Conservation (phyloP, 2,329 filamentous ascomycete genomes). For the Colletotrichum simmondsii region DNA sequence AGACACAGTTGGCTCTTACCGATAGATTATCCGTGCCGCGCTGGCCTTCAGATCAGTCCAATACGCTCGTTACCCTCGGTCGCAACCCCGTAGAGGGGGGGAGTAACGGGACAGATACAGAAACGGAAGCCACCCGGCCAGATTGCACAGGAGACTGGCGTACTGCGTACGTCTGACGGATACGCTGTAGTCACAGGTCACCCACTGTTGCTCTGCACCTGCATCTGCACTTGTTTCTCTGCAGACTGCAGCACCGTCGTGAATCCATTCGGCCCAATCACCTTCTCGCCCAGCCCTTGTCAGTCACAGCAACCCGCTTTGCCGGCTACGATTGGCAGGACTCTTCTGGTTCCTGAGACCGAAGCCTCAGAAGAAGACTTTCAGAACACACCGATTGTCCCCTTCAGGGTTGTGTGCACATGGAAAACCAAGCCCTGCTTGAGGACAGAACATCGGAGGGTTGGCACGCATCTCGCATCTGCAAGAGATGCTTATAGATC, state of each 20-base stretch:
- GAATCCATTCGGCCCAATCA: slow-evolving; percentile 18
- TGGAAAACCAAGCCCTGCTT: neutral
- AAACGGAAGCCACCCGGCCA: slow-evolving; percentile 2
- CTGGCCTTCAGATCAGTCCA: neutral
- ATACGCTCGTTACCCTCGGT: neutral
- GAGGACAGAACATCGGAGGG: neutral
- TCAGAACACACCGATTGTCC: neutral
- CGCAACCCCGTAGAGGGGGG: neutral
- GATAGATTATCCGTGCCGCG: neutral
- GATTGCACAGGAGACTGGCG: slow-evolving; percentile 7
- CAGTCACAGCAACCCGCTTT: slow-evolving; percentile 1
- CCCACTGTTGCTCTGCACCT: slow-evolving; percentile 19
- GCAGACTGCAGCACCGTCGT: neutral
- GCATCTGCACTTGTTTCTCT: slow-evolving; percentile 2
- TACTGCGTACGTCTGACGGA: no score
- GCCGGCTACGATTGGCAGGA: slow-evolving; percentile 7
- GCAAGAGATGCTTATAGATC: slow-evolving; percentile 13
- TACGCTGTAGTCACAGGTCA: slow-evolving; percentile 7
- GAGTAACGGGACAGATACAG: neutral
- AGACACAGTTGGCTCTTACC: neutral
- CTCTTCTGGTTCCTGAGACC: slow-evolving; percentile 1
- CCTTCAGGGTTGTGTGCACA: slow-evolving; percentile 11
- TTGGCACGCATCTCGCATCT: slow-evolving; percentile 1
- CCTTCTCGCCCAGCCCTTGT: neutral
- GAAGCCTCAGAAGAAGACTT: slow-evolving; percentile 11